These are phyloP conservation scores for Narthecium ossifragum DNA, from an alignment of 106 monocot genomes.

Conservation along the genomic window DNA sequence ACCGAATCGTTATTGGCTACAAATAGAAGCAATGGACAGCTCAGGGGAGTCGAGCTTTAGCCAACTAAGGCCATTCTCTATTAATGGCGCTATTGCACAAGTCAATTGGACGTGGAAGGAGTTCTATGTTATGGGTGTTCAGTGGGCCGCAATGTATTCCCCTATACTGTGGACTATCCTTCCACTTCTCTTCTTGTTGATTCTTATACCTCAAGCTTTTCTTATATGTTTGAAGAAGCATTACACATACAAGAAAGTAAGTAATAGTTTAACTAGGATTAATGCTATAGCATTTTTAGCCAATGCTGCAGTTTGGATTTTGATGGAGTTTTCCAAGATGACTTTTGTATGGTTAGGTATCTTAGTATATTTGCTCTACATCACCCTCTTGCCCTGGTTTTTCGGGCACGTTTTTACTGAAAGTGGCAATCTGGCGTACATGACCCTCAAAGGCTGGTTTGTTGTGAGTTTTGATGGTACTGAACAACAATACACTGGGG, in stretches of 20 bases:
- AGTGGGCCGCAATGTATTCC: slow-evolving; percentile 59
- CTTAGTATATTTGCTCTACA: slow-evolving; percentile 55
- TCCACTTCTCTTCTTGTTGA: slow-evolving; percentile 42
- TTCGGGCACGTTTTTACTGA: slow-evolving; percentile 71
- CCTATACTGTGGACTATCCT: slow-evolving; percentile 43
- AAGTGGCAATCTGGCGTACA: slow-evolving; percentile 32
- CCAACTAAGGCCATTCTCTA: slow-evolving; percentile 77
- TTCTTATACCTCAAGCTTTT: slow-evolving; percentile 55
- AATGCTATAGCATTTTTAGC: slow-evolving; percentile 9
- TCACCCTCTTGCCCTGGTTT: slow-evolving; percentile 80
- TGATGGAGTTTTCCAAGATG: slow-evolving; percentile 55
- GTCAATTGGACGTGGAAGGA: slow-evolving; percentile 85
- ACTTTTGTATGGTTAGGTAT: slow-evolving; percentile 54
- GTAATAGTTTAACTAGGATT: slow-evolving; percentile 13
- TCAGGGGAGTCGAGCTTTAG: slow-evolving; percentile 51
- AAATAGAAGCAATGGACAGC: slow-evolving; percentile 74
- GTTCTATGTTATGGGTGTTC: slow-evolving; percentile 84
- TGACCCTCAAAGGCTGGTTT: slow-evolving; percentile 78
- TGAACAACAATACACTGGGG: slow-evolving; percentile 29
- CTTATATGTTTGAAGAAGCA: slow-evolving; percentile 29
- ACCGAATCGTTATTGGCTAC: slow-evolving; percentile 76
- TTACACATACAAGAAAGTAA: slow-evolving; percentile 20
- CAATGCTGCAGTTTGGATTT: slow-evolving; percentile 33
- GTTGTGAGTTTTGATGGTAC: slow-evolving; percentile 8
- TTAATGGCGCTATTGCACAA: slow-evolving; percentile 62